Evolutionary conservation across 305 asterid species (phyloP), one percentile per base, ranked within the genome.

Genomic region (Fraxinus ornus): DNA sequence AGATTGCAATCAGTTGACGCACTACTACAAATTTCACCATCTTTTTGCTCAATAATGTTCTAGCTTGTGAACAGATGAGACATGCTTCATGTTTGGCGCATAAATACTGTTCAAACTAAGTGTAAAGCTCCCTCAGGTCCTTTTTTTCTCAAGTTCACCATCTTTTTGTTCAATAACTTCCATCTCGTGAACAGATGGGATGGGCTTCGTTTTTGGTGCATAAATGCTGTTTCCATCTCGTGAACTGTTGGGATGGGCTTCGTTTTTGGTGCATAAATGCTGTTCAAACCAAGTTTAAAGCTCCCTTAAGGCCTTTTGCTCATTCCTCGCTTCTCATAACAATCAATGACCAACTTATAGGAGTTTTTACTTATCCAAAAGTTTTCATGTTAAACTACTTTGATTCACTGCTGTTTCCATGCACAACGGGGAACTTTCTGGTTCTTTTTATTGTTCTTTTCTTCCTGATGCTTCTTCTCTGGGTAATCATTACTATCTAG

Each of bases 351-450:
- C 39, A 12, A 13, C 37, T 28, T 68, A 26, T 68, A 3, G 75
- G 37, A 68, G 36, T 24, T 24, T 68, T 68, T 12, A 12, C n/a
- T 30, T 74, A 21, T 21, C 77, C 77, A n/a, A 77, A 9, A 36
- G 35, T 15, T 83, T 76, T 82, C 73, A 30, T 4, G 37, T 68
- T 80, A 75, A n/a, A 49, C 39, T 84, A 79, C 49, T 70, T 71
- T 52, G 17, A 77, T 62, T 36, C 37, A 62, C 35, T 44, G 35
- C 33, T 62, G 17, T 78, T 78, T 41, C n/a, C 77, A 22, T 75
- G 76, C 71, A 37, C 60, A 71, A 52, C 49, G 49, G 62, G 74
- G 71, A 75, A 82, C 35, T 49, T 37, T 24, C 35, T 26, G 36
- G 21, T 28, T 28, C 9, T 30, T 12, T 26, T 83, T 80, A 4